phyloP scores from a whole-genome alignment of 371 early-diverging fungal genomes.

The Circinella minor region DNA sequence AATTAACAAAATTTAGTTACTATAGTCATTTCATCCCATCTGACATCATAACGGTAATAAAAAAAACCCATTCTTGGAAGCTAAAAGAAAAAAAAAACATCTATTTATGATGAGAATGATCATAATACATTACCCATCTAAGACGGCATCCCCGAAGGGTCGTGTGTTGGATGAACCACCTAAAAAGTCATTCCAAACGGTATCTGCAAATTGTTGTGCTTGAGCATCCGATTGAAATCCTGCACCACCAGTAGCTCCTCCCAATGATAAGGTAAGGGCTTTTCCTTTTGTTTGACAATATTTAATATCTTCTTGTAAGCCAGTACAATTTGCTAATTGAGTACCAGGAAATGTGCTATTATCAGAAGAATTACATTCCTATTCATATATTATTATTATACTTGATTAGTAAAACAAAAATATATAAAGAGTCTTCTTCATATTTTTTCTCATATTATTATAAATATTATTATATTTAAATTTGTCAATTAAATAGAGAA shows the following conservation, averaged over 20 bases:
- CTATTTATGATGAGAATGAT: too few relatives aligned
- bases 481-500: not conserved
- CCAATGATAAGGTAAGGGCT: constrained; percentile 58
- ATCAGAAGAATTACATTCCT: constrained; percentile 43
- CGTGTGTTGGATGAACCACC: constrained; percentile 55
- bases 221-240: constrained; percentile 51
- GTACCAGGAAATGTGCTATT: constrained; percentile 58
- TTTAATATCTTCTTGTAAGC: constrained; percentile 53
- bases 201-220: constrained; percentile 55
- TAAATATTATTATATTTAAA: not conserved
- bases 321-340: constrained; percentile 52
- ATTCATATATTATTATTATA: not conserved
- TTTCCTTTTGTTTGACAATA: constrained; percentile 62
- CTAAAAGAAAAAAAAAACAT: too few relatives aligned
- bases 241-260: constrained; percentile 61
- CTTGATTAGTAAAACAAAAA: too few relatives aligned
- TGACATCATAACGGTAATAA: not conserved
- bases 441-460: too few relatives aligned
- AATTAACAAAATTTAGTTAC: not conserved
- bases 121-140: constrained; percentile 50
- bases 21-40: not conserved
- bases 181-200: constrained; percentile 61
- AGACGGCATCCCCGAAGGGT: constrained; percentile 63
- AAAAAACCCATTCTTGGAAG: too few relatives aligned
- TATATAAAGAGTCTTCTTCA: too few relatives aligned